Base-by-base conservation (phyloP, 2,329 filamentous ascomycete species). In the Fusarium musae region DNA sequence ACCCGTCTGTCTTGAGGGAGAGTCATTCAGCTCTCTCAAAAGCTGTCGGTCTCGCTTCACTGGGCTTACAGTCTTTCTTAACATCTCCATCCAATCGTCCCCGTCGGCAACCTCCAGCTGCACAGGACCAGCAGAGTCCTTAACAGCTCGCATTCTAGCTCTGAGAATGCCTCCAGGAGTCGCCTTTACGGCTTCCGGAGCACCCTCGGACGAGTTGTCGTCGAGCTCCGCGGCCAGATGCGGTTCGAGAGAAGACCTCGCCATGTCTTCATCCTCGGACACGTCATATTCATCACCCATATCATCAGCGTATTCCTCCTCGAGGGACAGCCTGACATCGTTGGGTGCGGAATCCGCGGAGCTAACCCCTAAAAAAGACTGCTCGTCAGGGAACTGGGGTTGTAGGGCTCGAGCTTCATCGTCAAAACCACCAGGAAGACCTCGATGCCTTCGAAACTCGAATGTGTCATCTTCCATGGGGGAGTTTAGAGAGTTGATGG, bases 311-410 rank as follows among this genome's bases (percentile, higher is more conserved):
- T 80, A 73, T 82, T 91, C 90, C 80, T 92, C 91, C 77, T 90
- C 88, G 73, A 91, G 81, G 83, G 84, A 90, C 84, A 84, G 85
- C 82, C 89, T 85, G 82, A 88, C 84, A 75, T 88, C 86, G 78
- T 87, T 88, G 83, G 88, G 90, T 85, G 88, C 87, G 84, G 91
- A 93, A 93, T 92, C 93, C 91, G 91, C 92, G 91, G 93, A 95
- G 91, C 93, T 91, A 87, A 92, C 89, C 90, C 92, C 93, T 93
- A 95, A 95, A 96, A 96, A 96, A 95, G 93, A 93, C 89, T 90
- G 87, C 74, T 84, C 83, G 62, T 83, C 81, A n/a, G 84, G 78
- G 60, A 89, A 85, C 28, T 90, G 88, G 62, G 91, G 88, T 63
- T 89, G 86, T 72, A 87, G 87, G 49, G 86, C 78, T 40, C 85